phyloP scores from a whole-genome alignment of 331 rosid genomes.

The Quercus tomentella region DNA sequence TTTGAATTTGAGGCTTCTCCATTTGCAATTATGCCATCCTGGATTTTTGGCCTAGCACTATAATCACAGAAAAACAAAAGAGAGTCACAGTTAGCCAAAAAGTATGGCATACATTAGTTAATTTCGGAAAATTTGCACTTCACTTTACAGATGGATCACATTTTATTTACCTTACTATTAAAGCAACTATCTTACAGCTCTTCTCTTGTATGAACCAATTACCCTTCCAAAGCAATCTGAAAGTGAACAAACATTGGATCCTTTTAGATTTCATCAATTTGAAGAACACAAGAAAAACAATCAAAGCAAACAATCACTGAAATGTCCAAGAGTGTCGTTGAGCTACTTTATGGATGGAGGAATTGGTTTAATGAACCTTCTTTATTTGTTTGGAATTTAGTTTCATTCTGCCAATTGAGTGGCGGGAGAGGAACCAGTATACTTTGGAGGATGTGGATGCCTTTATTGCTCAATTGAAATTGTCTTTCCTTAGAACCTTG shows the following conservation, averaged over 20 bases:
- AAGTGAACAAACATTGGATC: slow-evolving; percentile 25
- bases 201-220: slow-evolving; percentile 97
- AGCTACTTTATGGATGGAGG: too few species aligned
- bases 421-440: too few species aligned
- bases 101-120: slow-evolving; percentile 1
- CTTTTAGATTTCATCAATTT: slow-evolving; percentile 5
- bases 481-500: too few species aligned
- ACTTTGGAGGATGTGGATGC: too few species aligned
- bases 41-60: slow-evolving; percentile 75
- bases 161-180: slow-evolving; percentile 67
- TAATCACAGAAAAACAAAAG: slow-evolving; percentile 22
- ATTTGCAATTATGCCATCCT: slow-evolving; percentile 47
- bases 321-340: too few species aligned
- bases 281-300: slow-evolving; percentile 14
- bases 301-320: not conserved
- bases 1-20: slow-evolving; percentile 75
- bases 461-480: too few species aligned
- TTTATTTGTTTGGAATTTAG: too few species aligned
- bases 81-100: slow-evolving; percentile 6
- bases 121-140: slow-evolving; percentile 14
- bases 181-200: slow-evolving; percentile 93
- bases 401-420: too few species aligned
- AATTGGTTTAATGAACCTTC: too few species aligned
- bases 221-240: slow-evolving; percentile 95
- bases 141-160: slow-evolving; percentile 1